Evolutionary conservation across 73 alveolate species (phyloP), one percentile per base, ranked within the genome.

Genomic region (Paraurostyla sp.): DNA sequence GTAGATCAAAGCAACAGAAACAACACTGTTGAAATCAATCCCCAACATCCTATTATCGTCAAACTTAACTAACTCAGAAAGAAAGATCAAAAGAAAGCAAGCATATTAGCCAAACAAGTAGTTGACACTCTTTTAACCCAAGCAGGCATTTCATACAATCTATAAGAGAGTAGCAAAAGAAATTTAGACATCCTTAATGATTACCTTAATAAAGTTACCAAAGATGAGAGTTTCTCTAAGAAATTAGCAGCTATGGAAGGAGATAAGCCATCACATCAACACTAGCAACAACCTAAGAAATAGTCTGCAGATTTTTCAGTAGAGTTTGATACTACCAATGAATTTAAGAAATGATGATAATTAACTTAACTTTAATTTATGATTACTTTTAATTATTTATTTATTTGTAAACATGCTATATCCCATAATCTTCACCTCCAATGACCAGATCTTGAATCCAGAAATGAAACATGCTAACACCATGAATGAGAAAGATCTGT

Each of bases 21-120:
- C 81, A 75, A 91, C 22, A 85, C 94, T 0, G 75, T 94, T 20
- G 98, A 94, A 87, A 92, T 94, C 73, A 94, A 93, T 63, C 93
- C 97, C 3, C 71, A 82, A 68, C 97, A 94, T 80, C 81, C 92
- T 20, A n/a, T 94, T 20, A 91, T 92, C 36, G 93, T 92, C 29
- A 84, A 92, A 62, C 60, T 86, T 76, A 60, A 85, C 83, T 40
- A 52, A 20, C 83, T 88, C 23, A 87, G 91, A 90, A 94, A 92
- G 88, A 45, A 51, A 27, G 92, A 91, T 71, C 56, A 89, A 22
- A 41, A 81, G 45, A 25, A 27, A 22, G 94, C 92, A 16, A 22
- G 45, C 23, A 9, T 65, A 43, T 36, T 60, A 38, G 91, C 91
- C 22, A 76, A 76, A 54, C 85, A 85, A 80, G 41, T 94, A 41